Percentiles rank a stretch among this genome's conserved stretches.
These are phyloP conservation scores for Sporisorium sorghi DNA, from an alignment of 1,284 basidiomycete species.

Conservation along the genomic window DNA sequence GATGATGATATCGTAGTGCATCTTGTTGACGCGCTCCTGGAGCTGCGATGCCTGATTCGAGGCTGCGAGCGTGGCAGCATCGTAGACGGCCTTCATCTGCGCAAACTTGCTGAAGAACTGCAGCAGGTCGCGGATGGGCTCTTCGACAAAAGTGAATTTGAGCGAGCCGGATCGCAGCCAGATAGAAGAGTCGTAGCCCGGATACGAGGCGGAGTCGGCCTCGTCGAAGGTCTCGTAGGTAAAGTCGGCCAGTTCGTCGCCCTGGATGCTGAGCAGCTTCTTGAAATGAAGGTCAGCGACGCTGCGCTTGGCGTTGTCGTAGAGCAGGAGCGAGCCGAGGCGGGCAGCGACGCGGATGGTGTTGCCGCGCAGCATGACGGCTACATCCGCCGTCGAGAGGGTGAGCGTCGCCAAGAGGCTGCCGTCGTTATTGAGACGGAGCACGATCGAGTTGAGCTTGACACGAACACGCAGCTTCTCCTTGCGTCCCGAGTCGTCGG, in stretches of 20 bases:
- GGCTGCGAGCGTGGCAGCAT: constrained; percentile 92
- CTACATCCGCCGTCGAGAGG: constrained; percentile 89
- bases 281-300: constrained; percentile 77
- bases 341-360: constrained; percentile 85
- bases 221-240: constrained; percentile 91
- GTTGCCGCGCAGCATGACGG: constrained; percentile 80
- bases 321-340: constrained; percentile 85
- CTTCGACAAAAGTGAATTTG: constrained; percentile 87
- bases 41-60: constrained; percentile 82
- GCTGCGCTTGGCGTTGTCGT: constrained; percentile 78
- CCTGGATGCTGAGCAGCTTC: constrained; percentile 91
- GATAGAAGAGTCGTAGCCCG: constrained; percentile 87
- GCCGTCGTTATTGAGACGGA: constrained; percentile 84
- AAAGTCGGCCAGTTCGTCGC: constrained; percentile 94
- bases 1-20: constrained; percentile 90
- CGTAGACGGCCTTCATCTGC: constrained; percentile 82
- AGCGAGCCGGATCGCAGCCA: constrained; percentile 89
- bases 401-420: constrained; percentile 84
- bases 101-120: constrained; percentile 88
- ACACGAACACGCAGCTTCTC: constrained; percentile 85
- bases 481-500: constrained; percentile 34
- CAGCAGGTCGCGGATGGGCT: constrained; percentile 86
- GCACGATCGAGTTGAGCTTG: constrained; percentile 86
- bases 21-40: constrained; percentile 75
- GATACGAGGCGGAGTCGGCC: constrained; percentile 74